Evolutionary conservation across 2,329 filamentous ascomycete genomes (phyloP).

Genomic region (Emergomyces pasteurianus): DNA sequence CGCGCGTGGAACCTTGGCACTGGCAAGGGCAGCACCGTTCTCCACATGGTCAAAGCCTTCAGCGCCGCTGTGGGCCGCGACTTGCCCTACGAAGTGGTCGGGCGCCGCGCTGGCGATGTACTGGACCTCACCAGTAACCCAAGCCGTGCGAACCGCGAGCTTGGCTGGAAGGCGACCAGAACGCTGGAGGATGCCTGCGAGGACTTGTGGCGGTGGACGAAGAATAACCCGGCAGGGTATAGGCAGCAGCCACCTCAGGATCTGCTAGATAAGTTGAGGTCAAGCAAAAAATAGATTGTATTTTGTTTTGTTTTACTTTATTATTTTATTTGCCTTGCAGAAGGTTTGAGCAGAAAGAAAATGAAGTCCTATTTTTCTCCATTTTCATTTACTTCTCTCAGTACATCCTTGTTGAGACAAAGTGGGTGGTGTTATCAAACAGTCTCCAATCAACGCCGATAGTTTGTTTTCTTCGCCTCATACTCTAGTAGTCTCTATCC

Average conservation of each 20-base stretch:
- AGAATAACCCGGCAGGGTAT: slow-evolving; percentile 94
- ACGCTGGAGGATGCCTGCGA: slow-evolving; percentile 87
- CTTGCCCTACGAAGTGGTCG: slow-evolving; percentile 75
- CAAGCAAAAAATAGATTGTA: neutral
- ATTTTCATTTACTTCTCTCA: neutral
- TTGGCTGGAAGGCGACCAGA: slow-evolving; percentile 82
- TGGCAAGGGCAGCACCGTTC: slow-evolving; percentile 87
- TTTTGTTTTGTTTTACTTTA: neutral
- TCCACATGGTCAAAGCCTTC: slow-evolving; percentile 96
- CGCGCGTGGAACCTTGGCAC: slow-evolving; percentile 96
- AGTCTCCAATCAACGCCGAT: too few relatives aligned
- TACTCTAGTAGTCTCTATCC: too few relatives aligned
- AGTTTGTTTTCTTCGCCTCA: too few relatives aligned
- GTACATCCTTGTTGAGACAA: neutral
- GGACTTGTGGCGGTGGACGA: slow-evolving; percentile 93
- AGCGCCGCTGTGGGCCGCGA: slow-evolving; percentile 73
- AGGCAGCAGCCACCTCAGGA: slow-evolving; percentile 78
- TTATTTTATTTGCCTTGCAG: neutral
- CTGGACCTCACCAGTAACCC: slow-evolving; percentile 91
- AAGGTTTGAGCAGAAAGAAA: neutral
- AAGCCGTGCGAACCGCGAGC: slow-evolving; percentile 71
- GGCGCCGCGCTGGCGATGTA: slow-evolving; percentile 76
- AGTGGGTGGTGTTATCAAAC: too few relatives aligned
- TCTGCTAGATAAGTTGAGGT: slow-evolving; percentile 46
- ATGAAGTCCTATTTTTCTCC: neutral